Evolutionary conservation across 2,329 filamentous ascomycete species (phyloP).

Genomic region (Colletotrichum lupini): DNA sequence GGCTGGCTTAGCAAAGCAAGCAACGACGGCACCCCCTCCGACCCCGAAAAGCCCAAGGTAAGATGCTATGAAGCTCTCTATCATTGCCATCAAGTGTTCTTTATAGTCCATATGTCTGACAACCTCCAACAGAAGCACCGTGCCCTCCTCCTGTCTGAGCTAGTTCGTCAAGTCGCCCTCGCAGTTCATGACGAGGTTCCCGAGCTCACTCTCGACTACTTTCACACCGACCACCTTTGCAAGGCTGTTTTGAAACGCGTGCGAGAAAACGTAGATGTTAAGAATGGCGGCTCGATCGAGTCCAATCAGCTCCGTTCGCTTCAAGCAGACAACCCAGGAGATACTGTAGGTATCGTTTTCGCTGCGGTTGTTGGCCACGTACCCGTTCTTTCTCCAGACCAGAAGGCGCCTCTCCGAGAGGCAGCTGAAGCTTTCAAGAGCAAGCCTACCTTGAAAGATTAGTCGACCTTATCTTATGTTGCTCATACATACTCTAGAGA

Average conservation of each 20-base stretch:
- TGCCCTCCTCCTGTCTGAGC: background rate
- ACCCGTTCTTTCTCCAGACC: background rate
- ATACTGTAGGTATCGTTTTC: conserved; percentile 7
- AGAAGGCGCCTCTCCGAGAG: background rate
- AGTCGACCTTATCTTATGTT: background rate
- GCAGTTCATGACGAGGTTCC: conserved; percentile 9
- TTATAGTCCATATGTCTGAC: too few species aligned
- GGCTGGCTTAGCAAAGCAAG: background rate
- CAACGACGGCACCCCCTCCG: background rate
- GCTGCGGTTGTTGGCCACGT: background rate
- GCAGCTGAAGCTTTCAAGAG: background rate
- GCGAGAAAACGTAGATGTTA: background rate
- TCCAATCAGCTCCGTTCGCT: background rate
- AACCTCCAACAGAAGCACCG: background rate
- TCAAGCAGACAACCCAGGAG: background rate
- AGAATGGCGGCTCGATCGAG: background rate
- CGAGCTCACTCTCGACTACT: conserved; percentile 9
- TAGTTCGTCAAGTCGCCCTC: background rate
- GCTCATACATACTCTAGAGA: too few species aligned
- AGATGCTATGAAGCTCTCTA: background rate
- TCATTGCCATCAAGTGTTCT: too few species aligned
- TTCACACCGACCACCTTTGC: background rate
- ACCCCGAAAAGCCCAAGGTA: background rate
- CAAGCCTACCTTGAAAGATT: background rate
- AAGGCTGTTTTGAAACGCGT: background rate